Evolutionary conservation across 2,329 filamentous ascomycete species (phyloP), one percentile per base, ranked within the genome.

Genomic region (Escovopsis sp.): DNA sequence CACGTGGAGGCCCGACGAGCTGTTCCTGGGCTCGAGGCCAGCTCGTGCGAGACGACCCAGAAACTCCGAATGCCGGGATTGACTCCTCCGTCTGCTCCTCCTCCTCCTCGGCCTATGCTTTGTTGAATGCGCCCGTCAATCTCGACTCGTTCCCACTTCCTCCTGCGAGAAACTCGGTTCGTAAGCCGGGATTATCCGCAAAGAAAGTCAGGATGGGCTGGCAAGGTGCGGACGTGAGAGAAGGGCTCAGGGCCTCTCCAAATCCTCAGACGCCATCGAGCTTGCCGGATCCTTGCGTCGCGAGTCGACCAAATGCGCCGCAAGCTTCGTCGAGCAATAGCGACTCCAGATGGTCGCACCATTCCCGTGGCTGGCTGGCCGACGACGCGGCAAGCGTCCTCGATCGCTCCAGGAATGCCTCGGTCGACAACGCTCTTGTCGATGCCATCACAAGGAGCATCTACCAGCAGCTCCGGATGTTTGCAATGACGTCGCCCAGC

Each of bases 361-460:
- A 28, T 12, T 36, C 38, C 16, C 41, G 33, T 9, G 31, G 19
- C n/a, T 38, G 39, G 23, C 18, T 45, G 31, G 39, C 36, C 30
- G 41, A 47, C 33, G 40, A 41, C 27, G 35, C 43, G 3, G 26
- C 19, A 12, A 41, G 43, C 13, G 16, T 36, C 19, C 17, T 39
- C 18, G 41, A 39, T 13, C 45, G 41, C 7, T 46, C 53, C 13
- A 57, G 54, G 28, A 49, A 51, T 16, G 21, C 43, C 46, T 43
- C 54, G 41, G 34, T 54, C 16, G 61, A 66, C 36, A 52, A 58
- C 13, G 50, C 53, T 9, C 54, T 61, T 12, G 58, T 63, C 40
- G 58, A 64, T 38, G 58, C 63, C 4, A 60, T 67, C 29, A 57
- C 59, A 15, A 57, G 62, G 35, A 61, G 55, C 29, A 50, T 68